Percentiles rank a stretch among this genome's conserved stretches.
These are phyloP conservation scores for Prunus padus DNA, from an alignment of 306 rosid species.

Conservation along the genomic window DNA sequence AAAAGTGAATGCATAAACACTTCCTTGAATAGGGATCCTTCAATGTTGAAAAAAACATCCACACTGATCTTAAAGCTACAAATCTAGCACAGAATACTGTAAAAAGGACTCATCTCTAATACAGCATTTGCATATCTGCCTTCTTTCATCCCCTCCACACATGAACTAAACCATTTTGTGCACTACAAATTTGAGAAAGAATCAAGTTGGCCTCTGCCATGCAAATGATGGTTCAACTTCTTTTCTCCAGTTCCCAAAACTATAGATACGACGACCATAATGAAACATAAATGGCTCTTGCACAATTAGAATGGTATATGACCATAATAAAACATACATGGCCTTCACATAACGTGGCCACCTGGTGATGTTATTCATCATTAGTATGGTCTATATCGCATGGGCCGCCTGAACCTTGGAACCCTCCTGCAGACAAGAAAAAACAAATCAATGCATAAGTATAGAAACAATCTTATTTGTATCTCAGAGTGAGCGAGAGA, in stretches of 20 bases:
- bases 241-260: slow-evolving; percentile 19
- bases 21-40: not conserved
- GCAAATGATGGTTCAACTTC: slow-evolving; percentile 26
- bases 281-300: slow-evolving; percentile 26
- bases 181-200: slow-evolving; percentile 30
- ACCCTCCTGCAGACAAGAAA: slow-evolving; percentile 66
- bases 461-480: not conserved
- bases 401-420: slow-evolving; percentile 93
- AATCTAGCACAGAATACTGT: slow-evolving; percentile 20
- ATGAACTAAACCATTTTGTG: slow-evolving; percentile 18
- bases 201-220: slow-evolving; percentile 24
- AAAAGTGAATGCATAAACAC: slow-evolving; percentile 1
- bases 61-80: slow-evolving; percentile 20
- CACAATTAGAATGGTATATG: slow-evolving; percentile 18
- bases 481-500: not conserved
- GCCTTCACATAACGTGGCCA: slow-evolving; percentile 30
- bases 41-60: slow-evolving; percentile 1
- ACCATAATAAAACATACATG: slow-evolving; percentile 34
- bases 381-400: slow-evolving; percentile 85
- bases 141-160: slow-evolving; percentile 27
- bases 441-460: slow-evolving; percentile 11
- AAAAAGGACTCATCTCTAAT: slow-evolving; percentile 10
- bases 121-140: slow-evolving; percentile 20
- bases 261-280: slow-evolving; percentile 28
- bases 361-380: slow-evolving; percentile 29